These are phyloP conservation scores for Phytophthora citrophthora DNA, from an alignment of 352 stramenopile genomes.

Conservation along the genomic window DNA sequence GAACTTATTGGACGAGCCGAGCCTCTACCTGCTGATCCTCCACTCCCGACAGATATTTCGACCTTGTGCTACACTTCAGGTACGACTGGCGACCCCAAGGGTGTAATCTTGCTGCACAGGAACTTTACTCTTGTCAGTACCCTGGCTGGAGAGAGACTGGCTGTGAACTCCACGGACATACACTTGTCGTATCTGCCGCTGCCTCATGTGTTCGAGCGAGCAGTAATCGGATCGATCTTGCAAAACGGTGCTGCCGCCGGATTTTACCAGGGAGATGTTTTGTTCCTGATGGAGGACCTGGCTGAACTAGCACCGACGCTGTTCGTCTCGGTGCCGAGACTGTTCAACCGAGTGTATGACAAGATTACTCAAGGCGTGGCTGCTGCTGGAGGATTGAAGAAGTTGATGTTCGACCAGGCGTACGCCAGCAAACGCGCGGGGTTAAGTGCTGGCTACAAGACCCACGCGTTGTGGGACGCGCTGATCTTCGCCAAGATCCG, in stretches of 20 bases:
- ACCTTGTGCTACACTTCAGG: constrained; percentile 97
- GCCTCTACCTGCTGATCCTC: constrained; percentile 55
- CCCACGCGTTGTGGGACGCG: constrained; percentile 91
- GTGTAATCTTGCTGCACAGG: constrained; percentile 93
- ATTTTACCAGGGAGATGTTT: constrained; percentile 89
- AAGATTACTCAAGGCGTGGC: constrained; percentile 90
- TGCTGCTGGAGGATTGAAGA: constrained; percentile 62
- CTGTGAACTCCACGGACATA: constrained; percentile 65
- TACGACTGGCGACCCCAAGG: constrained; percentile 97
- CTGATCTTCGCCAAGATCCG: constrained; percentile 97
- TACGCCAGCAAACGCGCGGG: constrained; percentile 61
- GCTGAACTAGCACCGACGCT: constrained; percentile 92
- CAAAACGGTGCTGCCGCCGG: constrained; percentile 73
- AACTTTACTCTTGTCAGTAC: constrained; percentile 54
- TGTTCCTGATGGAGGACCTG: constrained; percentile 94
- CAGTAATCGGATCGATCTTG: constrained; percentile 89
- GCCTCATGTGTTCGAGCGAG: constrained; percentile 96
- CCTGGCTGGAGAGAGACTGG: constrained; percentile 40
- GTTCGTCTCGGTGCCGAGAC: constrained; percentile 93
- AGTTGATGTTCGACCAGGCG: constrained; percentile 73
- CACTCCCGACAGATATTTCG: constrained; percentile 81
- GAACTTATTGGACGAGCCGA: constrained; percentile 42
- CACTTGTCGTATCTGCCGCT: constrained; percentile 97
- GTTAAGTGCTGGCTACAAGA: constrained; percentile 62
- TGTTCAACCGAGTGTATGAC: constrained; percentile 98